Evolutionary conservation across 345 rosid genomes (phyloP).

Genomic region (Punica granatum): DNA sequence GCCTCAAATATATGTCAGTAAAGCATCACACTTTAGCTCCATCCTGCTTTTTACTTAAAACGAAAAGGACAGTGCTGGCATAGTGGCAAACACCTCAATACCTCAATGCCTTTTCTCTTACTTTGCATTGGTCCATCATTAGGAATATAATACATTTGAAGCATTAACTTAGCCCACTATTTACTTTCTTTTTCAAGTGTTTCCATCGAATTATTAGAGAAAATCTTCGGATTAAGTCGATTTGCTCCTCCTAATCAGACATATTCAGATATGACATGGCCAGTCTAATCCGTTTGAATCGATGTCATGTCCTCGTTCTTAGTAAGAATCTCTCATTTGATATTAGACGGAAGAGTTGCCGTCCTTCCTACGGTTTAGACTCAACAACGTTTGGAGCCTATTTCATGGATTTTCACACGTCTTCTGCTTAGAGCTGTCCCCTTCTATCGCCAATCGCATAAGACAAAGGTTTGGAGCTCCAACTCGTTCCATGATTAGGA

Average conservation of each 20-base stretch:
- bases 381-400: too few relatives aligned
- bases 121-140: neutral
- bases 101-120: neutral
- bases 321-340: too few relatives aligned
- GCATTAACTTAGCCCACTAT: neutral
- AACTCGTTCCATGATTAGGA: neutral
- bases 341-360: too few relatives aligned
- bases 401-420: too few relatives aligned
- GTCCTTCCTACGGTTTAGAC: too few relatives aligned
- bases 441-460: too few relatives aligned
- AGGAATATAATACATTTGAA: neutral
- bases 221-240: too few relatives aligned
- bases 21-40: neutral
- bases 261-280: too few relatives aligned
- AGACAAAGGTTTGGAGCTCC: neutral
- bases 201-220: neutral
- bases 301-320: too few relatives aligned
- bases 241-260: too few relatives aligned
- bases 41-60: neutral
- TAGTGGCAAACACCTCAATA: slow-evolving; percentile 11
- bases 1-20: neutral
- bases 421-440: too few relatives aligned
- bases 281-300: too few relatives aligned
- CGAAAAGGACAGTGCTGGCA: neutral
- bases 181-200: neutral